Evolutionary conservation across 2,329 filamentous ascomycete species (phyloP).

Genomic region (Dichotomopilus funicola): DNA sequence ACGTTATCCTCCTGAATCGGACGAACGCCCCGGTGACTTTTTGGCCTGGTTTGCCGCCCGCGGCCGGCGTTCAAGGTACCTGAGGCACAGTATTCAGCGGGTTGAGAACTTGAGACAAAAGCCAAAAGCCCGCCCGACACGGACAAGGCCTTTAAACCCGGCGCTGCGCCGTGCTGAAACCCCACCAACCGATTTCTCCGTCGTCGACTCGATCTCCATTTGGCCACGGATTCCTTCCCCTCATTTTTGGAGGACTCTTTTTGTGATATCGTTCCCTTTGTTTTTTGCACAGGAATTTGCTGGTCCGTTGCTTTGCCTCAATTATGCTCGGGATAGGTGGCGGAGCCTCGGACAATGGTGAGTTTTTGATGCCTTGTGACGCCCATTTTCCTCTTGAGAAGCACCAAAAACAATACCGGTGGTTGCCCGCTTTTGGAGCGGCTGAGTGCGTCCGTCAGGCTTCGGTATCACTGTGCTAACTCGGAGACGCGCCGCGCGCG

Average conservation of each 20-base stretch:
- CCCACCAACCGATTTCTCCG: constrained; percentile 16
- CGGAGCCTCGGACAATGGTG: constrained; percentile 38
- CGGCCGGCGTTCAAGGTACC: neutral
- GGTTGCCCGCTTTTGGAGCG: neutral
- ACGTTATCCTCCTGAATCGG: neutral
- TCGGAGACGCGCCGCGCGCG: neutral
- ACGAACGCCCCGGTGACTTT: neutral
- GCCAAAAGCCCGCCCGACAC: neutral
- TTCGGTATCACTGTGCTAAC: constrained; percentile 13
- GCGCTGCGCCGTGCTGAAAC: constrained; percentile 6
- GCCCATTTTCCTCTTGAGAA: constrained; percentile 1
- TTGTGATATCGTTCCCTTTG: neutral
- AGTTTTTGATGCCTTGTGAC: constrained; percentile 14
- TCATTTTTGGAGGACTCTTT: neutral
- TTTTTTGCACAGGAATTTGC: constrained; percentile 7
- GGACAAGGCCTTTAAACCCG: neutral
- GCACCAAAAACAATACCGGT: neutral
- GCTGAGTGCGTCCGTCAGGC: neutral
- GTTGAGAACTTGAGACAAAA: neutral
- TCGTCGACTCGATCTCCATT: constrained; percentile 7
- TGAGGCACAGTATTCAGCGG: neutral
- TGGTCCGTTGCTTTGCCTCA: constrained; percentile 21
- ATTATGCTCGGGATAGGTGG: constrained; percentile 42
- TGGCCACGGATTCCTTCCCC: constrained; percentile 4
- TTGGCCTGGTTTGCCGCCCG: neutral